These are phyloP conservation scores for Talaromyces proteolyticus DNA, from an alignment of 495 filamentous ascomycete species.

Conservation along the genomic window DNA sequence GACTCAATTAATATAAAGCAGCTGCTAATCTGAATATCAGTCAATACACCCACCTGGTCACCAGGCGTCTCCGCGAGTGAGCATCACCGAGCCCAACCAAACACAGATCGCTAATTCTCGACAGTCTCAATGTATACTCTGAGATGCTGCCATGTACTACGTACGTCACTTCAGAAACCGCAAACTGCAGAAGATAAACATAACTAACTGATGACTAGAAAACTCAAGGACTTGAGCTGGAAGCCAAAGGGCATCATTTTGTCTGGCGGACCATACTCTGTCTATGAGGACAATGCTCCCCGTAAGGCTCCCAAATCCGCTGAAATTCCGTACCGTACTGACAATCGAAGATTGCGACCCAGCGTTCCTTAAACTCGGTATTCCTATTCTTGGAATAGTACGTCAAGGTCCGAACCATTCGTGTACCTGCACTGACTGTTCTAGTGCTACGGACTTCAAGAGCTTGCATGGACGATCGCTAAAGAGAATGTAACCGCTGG, in stretches of 20 bases:
- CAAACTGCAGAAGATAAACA: too few species aligned
- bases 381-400: conserved; percentile 51
- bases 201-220: too few species aligned
- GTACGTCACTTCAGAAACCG: too few species aligned
- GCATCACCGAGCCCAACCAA: too few species aligned
- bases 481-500: conserved; percentile 68
- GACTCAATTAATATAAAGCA: too few species aligned
- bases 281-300: conserved; percentile 67
- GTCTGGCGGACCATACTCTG: conserved; percentile 69
- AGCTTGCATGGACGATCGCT: conserved; percentile 70
- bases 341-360: conserved; percentile 51
- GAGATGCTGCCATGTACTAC: conserved; percentile 93
- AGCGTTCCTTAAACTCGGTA: conserved; percentile 68
- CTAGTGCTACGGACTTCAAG: conserved; percentile 78
- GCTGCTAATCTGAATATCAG: too few species aligned
- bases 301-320: conserved; percentile 24
- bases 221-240: conserved; percentile 70
- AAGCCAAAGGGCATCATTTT: conserved; percentile 80
- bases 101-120: too few species aligned
- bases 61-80: not conserved
- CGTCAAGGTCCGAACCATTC: not conserved
- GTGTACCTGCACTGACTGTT: conserved; percentile 9
- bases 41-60: conserved; percentile 5
- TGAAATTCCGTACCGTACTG: not conserved
- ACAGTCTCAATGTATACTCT: conserved; percentile 82